Evolutionary conservation across 495 filamentous ascomycete genomes (phyloP), one percentile per base, ranked within the genome.

Genomic region (Podospora anserina): DNA sequence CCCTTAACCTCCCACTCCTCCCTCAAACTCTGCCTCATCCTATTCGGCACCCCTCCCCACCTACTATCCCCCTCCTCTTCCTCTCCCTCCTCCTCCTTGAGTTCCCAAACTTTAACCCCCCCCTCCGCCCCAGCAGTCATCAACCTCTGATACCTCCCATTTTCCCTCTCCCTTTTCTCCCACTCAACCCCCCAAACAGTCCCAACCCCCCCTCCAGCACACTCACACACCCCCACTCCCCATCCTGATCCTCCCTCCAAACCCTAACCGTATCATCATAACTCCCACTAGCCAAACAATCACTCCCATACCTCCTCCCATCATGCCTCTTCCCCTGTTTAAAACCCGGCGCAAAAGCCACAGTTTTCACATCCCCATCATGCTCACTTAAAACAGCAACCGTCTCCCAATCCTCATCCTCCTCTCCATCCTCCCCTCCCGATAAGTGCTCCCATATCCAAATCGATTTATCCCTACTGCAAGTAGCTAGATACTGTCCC

Each of bases 401-500:
- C 6, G 95, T 97, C 86, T 99, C 95, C 76, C 91, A 97, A 69
- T 97, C 94, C 74, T 97, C 94, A 30, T 94, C 93, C 6, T 88
- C 91, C 16, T 72, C 75, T 16, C 15, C 39, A 0, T 49, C 65
- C 0, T 58, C 71, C 1, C 44, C 64, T 16, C 15, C 39, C 39
- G 39, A 49, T 3, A 98, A 84, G 75, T 97, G 94, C 78, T 99
- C 95, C 95, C 95, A 99, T 62, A 99, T 90, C 95, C 95, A 99
- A n/a, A 99, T 91, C 26, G 87, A 90, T 81, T 97, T 97, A 78
- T 99, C 95, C 13, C 95, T 84, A 26, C 87, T 89, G 75, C 93
- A 98, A 0, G 94, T 97, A 5, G 95, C 95, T 4, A 99, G 86
- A 66, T 90, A 87, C 77, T 90, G 88, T 0, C 93, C 92, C 0